Evolutionary conservation across 345 rosid species (phyloP), one percentile per base, ranked within the genome.

Genomic region (Cardamine chenopodiifolia): DNA sequence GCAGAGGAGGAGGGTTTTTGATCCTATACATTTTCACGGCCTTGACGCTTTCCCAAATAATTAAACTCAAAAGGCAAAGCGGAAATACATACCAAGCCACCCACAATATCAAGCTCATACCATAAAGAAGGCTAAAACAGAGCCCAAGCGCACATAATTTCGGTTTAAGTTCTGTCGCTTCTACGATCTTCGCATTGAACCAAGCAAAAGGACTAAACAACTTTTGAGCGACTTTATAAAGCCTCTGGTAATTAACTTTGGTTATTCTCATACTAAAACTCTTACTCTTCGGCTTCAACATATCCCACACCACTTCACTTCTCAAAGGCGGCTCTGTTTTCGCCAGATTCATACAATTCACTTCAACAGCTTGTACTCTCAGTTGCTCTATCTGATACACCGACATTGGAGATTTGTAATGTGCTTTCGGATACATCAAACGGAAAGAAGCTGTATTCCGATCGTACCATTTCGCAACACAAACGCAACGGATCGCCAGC

Each of bases 401-500:
- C 7, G 56, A 42, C 18, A 59, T 0, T 7, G 79, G 79, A 60
- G 22, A 48, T 18, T 67, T 75, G 59, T 75, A 75, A 20, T 75
- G 79, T 9, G 68, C 13, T 23, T 75, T 75, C 8, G 79, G 79
- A 11, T 59, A 6, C 47, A 75, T 32, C 79, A 5, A 75, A 9
- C 17, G 45, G 7, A 14, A 10, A 26, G 53, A 12, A 49, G 68
- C 22, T 4, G 3, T 12, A 2, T 1, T 4, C 5, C 37, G 4
- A 0, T 3, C 4, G 31, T 56, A 35, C 0, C 11, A 0, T 6
- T n/a, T 23, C 11, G n/a, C n/a, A n/a, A n/a, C n/a, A n/a, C n/a
- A n/a, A n/a, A n/a, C n/a, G n/a, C n/a, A n/a, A n/a, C n/a, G n/a
- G n/a, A n/a, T n/a, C n/a, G 13, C 56, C 0, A 75, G 34, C 47